These are phyloP conservation scores for Termitomyces sp. DNA, from an alignment of 768 basidiomycete species.

Conservation along the genomic window DNA sequence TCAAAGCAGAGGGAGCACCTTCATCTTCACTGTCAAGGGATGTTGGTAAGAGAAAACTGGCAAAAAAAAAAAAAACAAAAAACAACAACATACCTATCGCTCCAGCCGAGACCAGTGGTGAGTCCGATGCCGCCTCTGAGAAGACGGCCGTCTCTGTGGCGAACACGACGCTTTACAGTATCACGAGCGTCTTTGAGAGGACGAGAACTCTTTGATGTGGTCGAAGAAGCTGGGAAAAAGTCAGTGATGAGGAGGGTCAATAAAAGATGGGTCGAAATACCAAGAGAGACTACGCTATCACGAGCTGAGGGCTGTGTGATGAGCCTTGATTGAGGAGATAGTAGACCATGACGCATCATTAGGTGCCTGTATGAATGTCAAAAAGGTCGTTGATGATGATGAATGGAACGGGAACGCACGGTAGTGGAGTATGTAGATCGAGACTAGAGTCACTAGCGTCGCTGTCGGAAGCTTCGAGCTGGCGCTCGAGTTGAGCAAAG, in stretches of 20 bases:
- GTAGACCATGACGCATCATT: conserved; percentile 63
- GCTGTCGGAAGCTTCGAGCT: conserved; percentile 21
- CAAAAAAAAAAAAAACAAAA: rapidly evolving
- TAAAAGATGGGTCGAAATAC: conserved; percentile 16
- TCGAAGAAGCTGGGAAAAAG: conserved; percentile 4
- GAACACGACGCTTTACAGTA: conserved; percentile 48
- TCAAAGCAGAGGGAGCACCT: conserved; percentile 65
- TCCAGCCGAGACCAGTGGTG: conserved; percentile 74
- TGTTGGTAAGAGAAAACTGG: too few relatives aligned
- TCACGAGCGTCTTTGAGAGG: conserved; percentile 53
- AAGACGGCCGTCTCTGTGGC: conserved; percentile 59
- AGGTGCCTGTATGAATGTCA: conserved; percentile 39
- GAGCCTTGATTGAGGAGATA: conserved; percentile 64
- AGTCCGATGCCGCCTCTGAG: conserved; percentile 62
- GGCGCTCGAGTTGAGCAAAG: conserved; percentile 14
- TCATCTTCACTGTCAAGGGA: conserved; percentile 73
- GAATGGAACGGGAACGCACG: conserved; percentile 40
- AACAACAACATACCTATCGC: conserved; percentile 51
- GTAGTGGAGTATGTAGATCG: conserved; percentile 65
- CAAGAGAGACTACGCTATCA: conserved; percentile 27
- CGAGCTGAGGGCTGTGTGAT: conserved; percentile 20
- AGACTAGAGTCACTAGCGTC: conserved; percentile 54
- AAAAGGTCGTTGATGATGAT: neutral
- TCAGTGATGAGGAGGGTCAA: neutral
- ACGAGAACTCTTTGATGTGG: conserved; percentile 4